Base-by-base conservation (phyloP, 192 early-diverging fungal species). In the Podila epigama region DNA sequence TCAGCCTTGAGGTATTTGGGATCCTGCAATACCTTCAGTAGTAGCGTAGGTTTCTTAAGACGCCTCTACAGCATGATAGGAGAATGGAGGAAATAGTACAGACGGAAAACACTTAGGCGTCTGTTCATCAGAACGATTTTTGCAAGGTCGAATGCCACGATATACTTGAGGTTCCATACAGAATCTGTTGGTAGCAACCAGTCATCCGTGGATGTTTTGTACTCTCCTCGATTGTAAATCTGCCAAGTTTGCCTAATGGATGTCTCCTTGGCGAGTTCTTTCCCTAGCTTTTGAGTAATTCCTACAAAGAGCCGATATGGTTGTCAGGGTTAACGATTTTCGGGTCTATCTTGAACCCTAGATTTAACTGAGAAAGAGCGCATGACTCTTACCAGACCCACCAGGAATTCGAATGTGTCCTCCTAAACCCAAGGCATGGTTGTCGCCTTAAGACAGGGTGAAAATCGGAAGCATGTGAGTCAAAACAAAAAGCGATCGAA, bases 151-250 rank as follows among this genome's bases (percentile, higher is more conserved):
- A 22, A 22, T 4, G 20, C 20, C 7, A 39, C 37, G 6, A 39
- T 39, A 39, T 39, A 9, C 37, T 27, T 13, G 13, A 12, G 5
- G 12, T 5, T 4, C 34, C 66, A 13, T 75, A 81, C 79, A 15
- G 70, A 73, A 32, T 81, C 70, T 40, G 79, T 66, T 55, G 69
- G 70, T 37, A 52, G 79, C 5, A 81, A 51, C 79, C 79, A 81
- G 15, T 81, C 79, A 50, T 81, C 79, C 3, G 66, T 65, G 6
- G 55, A 67, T 7, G 69, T 57, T 40, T 63, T 67, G 51, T 69
- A 81, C 33, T 67, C 70, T 37, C 79, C 79, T 9, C 79, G 79
- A 18, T 75, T 81, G 10, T 39, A 73, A 33, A 81, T 60, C 61
- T 75, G 66, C 79, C 79, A 81, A 13, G 60, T 60, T 33, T 81